A percentile compares a stretch with the other conserved stretches of the same genome.
Evolutionary conservation across 768 basidiomycete species (phyloP).

Genomic region (Podaxis sp.): DNA sequence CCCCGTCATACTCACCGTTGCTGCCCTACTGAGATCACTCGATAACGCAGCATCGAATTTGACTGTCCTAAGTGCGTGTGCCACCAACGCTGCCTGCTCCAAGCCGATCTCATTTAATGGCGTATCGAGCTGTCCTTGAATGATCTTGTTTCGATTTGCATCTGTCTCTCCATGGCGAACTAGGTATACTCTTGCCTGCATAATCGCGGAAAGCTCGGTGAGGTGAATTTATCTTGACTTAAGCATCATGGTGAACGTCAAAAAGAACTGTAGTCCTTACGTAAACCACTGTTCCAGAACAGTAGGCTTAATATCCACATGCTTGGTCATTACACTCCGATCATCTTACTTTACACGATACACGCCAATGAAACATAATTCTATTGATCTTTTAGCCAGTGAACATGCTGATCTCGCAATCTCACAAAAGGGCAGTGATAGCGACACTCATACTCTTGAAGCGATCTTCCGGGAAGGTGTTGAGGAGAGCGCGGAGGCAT

Average conservation of each 20-base stretch:
- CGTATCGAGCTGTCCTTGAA: slow-evolving; percentile 77
- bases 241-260: not conserved
- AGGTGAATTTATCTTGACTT: not conserved
- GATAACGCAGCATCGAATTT: slow-evolving; percentile 57
- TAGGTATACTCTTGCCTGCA: slow-evolving; percentile 47
- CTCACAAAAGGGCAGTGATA: slow-evolving; percentile 38
- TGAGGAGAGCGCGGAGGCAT: slow-evolving; percentile 33
- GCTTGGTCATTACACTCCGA: not conserved
- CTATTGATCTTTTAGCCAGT: not conserved
- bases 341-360: not conserved
- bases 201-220: slow-evolving; percentile 4
- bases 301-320: not conserved
- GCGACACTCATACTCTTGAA: slow-evolving; percentile 47
- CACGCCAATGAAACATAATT: not conserved
- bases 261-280: not conserved
- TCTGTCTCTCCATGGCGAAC: slow-evolving; percentile 80
- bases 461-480: slow-evolving; percentile 55
- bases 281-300: not conserved
- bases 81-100: slow-evolving; percentile 55
- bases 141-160: slow-evolving; percentile 54
- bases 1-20: slow-evolving; percentile 38
- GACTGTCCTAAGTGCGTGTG: slow-evolving; percentile 46
- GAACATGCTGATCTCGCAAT: not conserved
- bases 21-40: slow-evolving; percentile 71
- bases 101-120: slow-evolving; percentile 57